A percentile compares a stretch with the other conserved stretches of the same genome.
phyloP scores from a whole-genome alignment of 495 filamentous ascomycete species.

The Penicillium crystallinum region DNA sequence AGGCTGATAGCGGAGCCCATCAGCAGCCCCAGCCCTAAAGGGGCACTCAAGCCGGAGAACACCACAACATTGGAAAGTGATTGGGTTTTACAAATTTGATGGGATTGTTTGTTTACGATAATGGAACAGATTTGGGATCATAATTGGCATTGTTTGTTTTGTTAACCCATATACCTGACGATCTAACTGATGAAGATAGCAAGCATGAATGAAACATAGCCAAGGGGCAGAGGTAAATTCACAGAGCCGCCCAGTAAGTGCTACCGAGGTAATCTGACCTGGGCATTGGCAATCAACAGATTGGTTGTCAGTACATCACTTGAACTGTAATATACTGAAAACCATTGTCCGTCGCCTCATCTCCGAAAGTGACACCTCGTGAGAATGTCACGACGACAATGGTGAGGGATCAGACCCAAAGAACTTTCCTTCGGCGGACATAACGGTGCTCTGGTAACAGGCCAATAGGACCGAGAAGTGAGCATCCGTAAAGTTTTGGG shows the following conservation, averaged over 20 bases:
- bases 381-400: conserved; percentile 9
- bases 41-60: background rate
- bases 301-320: conserved; percentile 5
- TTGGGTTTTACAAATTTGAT: background rate
- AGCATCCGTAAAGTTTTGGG: conserved; percentile 9
- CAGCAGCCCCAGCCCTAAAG: background rate
- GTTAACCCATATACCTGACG: conserved; percentile 8
- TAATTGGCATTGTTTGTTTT: conserved; percentile 15
- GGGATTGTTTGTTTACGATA: background rate
- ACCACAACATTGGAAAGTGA: background rate
- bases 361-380: conserved; percentile 1
- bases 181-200: conserved; percentile 14
- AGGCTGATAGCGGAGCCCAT: background rate
- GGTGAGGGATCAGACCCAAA: conserved; percentile 8
- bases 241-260: conserved; percentile 14
- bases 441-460: conserved; percentile 5
- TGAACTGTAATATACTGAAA: conserved; percentile 1
- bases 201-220: conserved; percentile 17
- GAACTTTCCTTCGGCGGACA: conserved; percentile 3
- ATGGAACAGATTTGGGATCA: background rate
- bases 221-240: conserved; percentile 11
- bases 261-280: conserved; percentile 7
- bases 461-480: conserved; percentile 2
- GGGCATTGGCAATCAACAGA: conserved; percentile 9
- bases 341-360: conserved; percentile 8